Conservation (phyloP, 192 early-diverging fungal species). For the Haplosporangium gracile region DNA sequence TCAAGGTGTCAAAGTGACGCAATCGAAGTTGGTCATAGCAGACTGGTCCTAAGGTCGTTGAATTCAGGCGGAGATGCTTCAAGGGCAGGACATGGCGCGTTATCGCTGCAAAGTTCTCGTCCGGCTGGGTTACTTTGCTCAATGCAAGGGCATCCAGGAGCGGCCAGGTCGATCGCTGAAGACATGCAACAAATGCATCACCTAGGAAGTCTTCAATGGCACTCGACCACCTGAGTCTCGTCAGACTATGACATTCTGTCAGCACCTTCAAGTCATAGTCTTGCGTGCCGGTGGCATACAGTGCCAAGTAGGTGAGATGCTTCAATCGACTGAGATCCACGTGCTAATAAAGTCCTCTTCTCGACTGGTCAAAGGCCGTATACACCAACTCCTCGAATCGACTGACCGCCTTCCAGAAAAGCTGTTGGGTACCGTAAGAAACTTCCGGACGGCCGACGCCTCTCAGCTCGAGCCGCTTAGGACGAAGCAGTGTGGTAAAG, state of each 20-base stretch:
- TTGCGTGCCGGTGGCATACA: neutral
- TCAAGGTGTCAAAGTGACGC: neutral
- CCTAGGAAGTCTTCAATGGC: neutral
- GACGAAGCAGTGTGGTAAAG: neutral
- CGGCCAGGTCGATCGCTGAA: neutral
- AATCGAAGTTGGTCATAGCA: neutral
- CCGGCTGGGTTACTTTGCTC: neutral
- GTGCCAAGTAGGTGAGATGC: neutral
- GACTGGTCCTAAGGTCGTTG: neutral
- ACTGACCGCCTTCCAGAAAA: neutral
- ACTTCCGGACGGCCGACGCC: neutral
- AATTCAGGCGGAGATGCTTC: neutral
- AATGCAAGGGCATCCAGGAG: neutral
- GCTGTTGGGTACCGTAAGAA: neutral
- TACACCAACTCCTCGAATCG: neutral
- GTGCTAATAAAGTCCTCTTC: neutral
- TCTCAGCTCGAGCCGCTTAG: neutral
- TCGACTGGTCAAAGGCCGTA: neutral
- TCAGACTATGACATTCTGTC: neutral
- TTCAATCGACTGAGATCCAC: neutral
- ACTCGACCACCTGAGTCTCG: neutral
- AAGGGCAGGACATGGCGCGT: neutral
- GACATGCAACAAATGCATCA: neutral
- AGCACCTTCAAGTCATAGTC: neutral
- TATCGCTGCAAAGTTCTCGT: neutral